Evolutionary conservation across 2,329 filamentous ascomycete species (phyloP), one percentile per base, ranked within the genome.

Genomic region (Blastomyces gilchristii): DNA sequence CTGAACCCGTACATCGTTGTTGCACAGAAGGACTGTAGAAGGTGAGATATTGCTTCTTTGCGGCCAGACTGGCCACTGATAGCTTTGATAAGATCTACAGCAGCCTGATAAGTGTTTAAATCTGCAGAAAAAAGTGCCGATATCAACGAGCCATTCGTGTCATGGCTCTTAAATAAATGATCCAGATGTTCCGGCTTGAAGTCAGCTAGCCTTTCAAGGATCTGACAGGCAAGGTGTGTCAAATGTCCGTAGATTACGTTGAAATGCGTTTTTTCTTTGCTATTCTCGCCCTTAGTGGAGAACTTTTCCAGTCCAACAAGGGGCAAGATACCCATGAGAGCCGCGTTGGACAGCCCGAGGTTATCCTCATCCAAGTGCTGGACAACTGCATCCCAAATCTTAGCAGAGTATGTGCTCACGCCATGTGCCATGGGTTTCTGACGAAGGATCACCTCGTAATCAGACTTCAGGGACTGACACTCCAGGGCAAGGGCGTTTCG

Each of bases 91-190:
- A 97, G 79, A 67, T 91, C 88, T 7, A 92, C 83, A 0, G 89
- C 87, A 18, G 90, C 88, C 71, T 92, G 87, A 65, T 90, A 91
- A 43, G 94, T 87, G 63, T 86, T 83, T 63, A 88, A 80, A 68
- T 95, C 87, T 18, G 90, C 89, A 53, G 91, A 91, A 63, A 97
- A 86, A 7, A 97, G 84, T 22, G 90, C 83, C 4, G 88, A 87
- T 56, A 96, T 85, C 52, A 96, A 82, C 47, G 89, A 85, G 67
- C 87, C 85, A 64, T 90, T 88, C 7, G 87, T 87, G 52, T 85
- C 78, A 25, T 84, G 82, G 63, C 87, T 85, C 61, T 83, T 80
- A 69, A 90, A 90, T 12, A 97, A 77, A 31, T 82, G 78, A 63
- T 86, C 82, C 50, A 97, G 79, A 64, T 93, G 85, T 3, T 82